These are phyloP conservation scores for Xylaria sp. DNA, from an alignment of 2,329 filamentous ascomycete species.

Conservation along the genomic window DNA sequence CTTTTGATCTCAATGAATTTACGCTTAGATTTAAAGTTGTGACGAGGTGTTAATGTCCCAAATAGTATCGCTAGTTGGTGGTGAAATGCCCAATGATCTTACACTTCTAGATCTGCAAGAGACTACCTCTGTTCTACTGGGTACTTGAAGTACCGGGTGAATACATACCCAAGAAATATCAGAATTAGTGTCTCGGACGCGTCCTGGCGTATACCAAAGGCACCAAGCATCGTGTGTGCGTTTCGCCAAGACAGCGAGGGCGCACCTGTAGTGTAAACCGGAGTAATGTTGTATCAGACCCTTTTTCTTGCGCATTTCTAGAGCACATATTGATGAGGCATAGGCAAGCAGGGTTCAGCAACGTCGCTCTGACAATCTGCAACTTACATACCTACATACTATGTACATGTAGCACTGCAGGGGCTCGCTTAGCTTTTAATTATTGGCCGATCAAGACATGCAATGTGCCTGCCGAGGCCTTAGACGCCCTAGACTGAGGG, in stretches of 20 bases:
- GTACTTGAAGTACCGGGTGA: not conserved
- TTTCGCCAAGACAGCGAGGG: not conserved
- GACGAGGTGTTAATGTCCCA: not conserved
- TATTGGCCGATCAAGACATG: constrained; percentile 14
- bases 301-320: not conserved
- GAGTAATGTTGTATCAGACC: not conserved
- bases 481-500: not conserved
- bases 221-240: not conserved
- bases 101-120: not conserved
- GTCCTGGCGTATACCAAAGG: too few relatives aligned
- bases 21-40: not conserved
- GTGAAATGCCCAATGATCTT: not conserved
- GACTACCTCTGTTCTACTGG: not conserved
- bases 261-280: not conserved
- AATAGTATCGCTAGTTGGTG: not conserved
- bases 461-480: not conserved
- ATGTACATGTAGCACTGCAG: not conserved
- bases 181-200: not conserved
- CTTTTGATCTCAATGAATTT: not conserved
- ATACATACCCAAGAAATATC: not conserved
- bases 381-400: not conserved
- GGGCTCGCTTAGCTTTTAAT: constrained; percentile 1
- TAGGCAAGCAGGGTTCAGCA: not conserved
- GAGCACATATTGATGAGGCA: not conserved
- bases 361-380: not conserved